These are phyloP conservation scores for Hyphopichia pseudoburtonii DNA, from an alignment of 1,139 yeast genomes.

Conservation along the genomic window DNA sequence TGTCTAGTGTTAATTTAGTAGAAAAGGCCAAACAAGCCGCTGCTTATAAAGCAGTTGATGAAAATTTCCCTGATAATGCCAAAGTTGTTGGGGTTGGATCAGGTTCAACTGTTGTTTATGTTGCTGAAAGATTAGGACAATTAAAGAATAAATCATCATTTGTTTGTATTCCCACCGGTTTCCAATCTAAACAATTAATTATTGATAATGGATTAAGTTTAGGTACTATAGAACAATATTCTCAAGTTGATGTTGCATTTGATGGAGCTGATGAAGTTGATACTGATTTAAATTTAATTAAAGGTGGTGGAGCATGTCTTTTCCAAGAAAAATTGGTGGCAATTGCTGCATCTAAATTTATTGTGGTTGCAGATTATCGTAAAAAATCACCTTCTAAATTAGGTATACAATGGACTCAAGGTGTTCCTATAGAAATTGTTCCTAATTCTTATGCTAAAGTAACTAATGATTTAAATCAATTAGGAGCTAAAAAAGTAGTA, in stretches of 20 bases:
- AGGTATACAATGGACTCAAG: slow-evolving; percentile 84
- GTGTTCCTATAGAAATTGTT: slow-evolving; percentile 94
- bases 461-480: slow-evolving; percentile 51
- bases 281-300: slow-evolving; percentile 73
- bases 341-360: slow-evolving; percentile 68
- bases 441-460: slow-evolving; percentile 87
- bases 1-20: slow-evolving; percentile 22
- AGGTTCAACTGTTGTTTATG: slow-evolving; percentile 95
- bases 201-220: slow-evolving; percentile 75
- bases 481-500: slow-evolving; percentile 67
- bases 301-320: slow-evolving; percentile 98
- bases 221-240: slow-evolving; percentile 81
- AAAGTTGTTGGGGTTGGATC: slow-evolving; percentile 91
- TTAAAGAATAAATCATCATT: slow-evolving; percentile 54
- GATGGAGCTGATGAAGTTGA: slow-evolving; percentile 99
- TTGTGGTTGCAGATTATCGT: slow-evolving; percentile 91
- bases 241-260: slow-evolving; percentile 84
- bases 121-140: slow-evolving; percentile 91
- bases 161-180: slow-evolving; percentile 92
- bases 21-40: slow-evolving; percentile 81
- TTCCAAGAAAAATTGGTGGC: slow-evolving; percentile 97
- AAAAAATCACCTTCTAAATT: slow-evolving; percentile 65
- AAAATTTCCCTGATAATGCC: slow-evolving; percentile 70
- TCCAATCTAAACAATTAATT: slow-evolving; percentile 87
- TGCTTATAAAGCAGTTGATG: slow-evolving; percentile 91